Percentiles rank a stretch among this genome's conserved stretches.
Conservation (phyloP, 1,139 yeast genomes). For the Suhomyces guaymorum region DNA sequence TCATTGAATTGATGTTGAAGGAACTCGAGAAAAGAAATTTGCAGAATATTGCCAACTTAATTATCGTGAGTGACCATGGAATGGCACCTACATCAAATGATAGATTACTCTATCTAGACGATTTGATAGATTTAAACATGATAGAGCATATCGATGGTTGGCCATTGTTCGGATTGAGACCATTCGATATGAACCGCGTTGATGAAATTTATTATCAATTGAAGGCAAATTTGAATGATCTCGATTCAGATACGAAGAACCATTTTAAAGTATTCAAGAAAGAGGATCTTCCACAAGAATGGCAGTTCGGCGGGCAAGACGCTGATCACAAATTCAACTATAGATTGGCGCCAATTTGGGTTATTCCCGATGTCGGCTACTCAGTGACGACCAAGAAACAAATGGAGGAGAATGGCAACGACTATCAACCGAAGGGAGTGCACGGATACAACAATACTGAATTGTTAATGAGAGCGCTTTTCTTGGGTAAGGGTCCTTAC, state of each 20-base stretch:
- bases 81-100: conserved; percentile 84
- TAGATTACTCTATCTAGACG: conserved; percentile 68
- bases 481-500: conserved; percentile 80
- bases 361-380: conserved; percentile 81
- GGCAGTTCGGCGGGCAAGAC: conserved; percentile 62
- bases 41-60: conserved; percentile 64
- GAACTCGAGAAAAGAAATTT: conserved; percentile 59
- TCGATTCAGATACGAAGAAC: conserved; percentile 21
- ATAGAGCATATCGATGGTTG: conserved; percentile 78
- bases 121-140: conserved; percentile 53
- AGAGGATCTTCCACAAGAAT: conserved; percentile 63
- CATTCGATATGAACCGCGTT: conserved; percentile 37
- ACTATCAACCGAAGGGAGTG: conserved; percentile 69
- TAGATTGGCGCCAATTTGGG: conserved; percentile 82
- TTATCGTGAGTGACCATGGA: conserved; percentile 88
- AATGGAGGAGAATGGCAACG: conserved; percentile 48
- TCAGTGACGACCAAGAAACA: conserved; percentile 65
- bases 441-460: conserved; percentile 84
- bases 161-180: conserved; percentile 83
- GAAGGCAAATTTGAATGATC: conserved; percentile 25
- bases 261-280: conserved; percentile 51
- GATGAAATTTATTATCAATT: conserved; percentile 40
- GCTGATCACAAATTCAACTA: conserved; percentile 47
- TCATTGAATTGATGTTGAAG: conserved; percentile 50
- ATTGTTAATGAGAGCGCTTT: conserved; percentile 78